Base-by-base conservation (phyloP, 257 asterid genomes). In the Paulownia fortunei region DNA sequence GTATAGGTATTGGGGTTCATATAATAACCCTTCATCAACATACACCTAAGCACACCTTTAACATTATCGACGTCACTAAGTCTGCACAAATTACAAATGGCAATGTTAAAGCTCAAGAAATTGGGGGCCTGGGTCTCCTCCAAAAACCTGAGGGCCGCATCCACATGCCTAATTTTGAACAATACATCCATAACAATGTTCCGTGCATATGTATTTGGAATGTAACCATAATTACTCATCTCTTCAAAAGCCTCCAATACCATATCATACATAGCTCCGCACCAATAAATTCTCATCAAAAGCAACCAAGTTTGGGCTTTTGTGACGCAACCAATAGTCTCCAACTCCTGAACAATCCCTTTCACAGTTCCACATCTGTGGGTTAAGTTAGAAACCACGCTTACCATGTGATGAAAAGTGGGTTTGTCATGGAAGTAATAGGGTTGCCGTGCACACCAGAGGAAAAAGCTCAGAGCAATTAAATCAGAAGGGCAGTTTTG, bases 361-460 rank as follows among this genome's bases (percentile, higher is more conserved):
- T 79, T 83, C 80, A 92, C 88, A 1, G 87, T 83, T 47, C 82
- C 81, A 65, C 76, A 80, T 63, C 26, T 83, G 11, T 65, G 84
- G 59, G 87, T 89, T 59, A 92, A 85, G 59, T 88, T 80, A 67
- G 92, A 84, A 47, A 91, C 79, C 44, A 92, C 92, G 32, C 62
- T 77, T 39, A 87, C 95, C 92, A 91, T 88, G 76, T 87, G 84
- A 19, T 49, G 82, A 71, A 89, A 89, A 42, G 89, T 73, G 68
- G 64, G 82, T 52, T 81, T 89, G 30, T 88, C 92, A 51, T 92
- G 97, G 64, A 91, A 92, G 71, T 87, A 92, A 78, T 91, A 74
- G 21, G 87, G 92, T 55, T 87, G 93, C 52, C 87, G 87, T 10
- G 97, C 97, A 81, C 92, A 88, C 94, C 97, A 89, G 51, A 91